Evolutionary conservation across 2,329 filamentous ascomycete species (phyloP).

Genomic region (Pseudofabraea citricarpa): DNA sequence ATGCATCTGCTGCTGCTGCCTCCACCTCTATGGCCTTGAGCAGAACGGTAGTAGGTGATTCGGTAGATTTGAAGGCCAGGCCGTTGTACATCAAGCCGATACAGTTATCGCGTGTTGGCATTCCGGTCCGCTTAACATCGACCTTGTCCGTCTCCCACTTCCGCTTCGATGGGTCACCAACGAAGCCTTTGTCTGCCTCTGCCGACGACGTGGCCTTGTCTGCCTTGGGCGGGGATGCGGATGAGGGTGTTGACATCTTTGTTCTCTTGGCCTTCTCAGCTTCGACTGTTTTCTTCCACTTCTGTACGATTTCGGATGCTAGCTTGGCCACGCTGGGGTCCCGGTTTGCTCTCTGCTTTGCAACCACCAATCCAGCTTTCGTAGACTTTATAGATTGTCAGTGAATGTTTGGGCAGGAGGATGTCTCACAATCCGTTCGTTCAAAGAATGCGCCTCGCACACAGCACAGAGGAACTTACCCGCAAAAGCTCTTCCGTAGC

Average conservation of each 20-base stretch:
- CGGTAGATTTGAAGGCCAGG: slow-evolving; percentile 65
- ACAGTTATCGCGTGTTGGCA: slow-evolving; percentile 72
- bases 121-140: slow-evolving; percentile 70
- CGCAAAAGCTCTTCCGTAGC: slow-evolving; percentile 88
- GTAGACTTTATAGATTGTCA: slow-evolving; percentile 52
- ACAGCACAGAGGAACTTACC: slow-evolving; percentile 45
- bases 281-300: slow-evolving; percentile 80
- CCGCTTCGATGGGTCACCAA: slow-evolving; percentile 71
- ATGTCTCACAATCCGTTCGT: background rate
- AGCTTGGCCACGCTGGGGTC: slow-evolving; percentile 77
- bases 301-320: slow-evolving; percentile 77
- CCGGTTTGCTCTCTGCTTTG: slow-evolving; percentile 70
- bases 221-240: slow-evolving; percentile 17
- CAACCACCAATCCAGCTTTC: slow-evolving; percentile 85
- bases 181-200: slow-evolving; percentile 42
- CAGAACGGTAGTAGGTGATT: slow-evolving; percentile 67
- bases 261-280: slow-evolving; percentile 45
- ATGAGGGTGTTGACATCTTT: slow-evolving; percentile 13
- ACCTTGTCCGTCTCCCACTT: slow-evolving; percentile 79
- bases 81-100: slow-evolving; percentile 94
- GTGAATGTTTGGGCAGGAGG: slow-evolving; percentile 3
- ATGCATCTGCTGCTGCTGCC: slow-evolving; percentile 64
- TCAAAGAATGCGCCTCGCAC: slow-evolving; percentile 16
- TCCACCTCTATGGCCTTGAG: slow-evolving; percentile 79
- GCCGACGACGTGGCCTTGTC: slow-evolving; percentile 29